These are phyloP conservation scores for Gossypioides kirkii DNA, from an alignment of 345 rosid genomes.

Conservation along the genomic window DNA sequence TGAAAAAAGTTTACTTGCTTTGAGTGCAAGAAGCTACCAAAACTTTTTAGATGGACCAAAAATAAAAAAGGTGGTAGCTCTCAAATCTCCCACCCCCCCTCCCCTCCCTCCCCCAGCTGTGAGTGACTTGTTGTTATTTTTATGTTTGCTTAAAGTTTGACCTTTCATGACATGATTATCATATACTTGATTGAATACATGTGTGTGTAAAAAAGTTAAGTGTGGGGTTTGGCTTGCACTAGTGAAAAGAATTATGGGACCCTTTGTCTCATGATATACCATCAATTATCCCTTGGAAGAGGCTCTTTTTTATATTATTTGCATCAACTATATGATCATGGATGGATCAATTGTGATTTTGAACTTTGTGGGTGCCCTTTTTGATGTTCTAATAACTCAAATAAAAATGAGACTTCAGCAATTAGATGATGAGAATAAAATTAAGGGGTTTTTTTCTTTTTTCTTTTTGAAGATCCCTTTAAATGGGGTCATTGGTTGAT, in stretches of 20 bases:
- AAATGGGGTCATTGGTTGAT: conserved; percentile 23
- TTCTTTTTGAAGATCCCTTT: conserved; percentile 10
- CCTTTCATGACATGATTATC: conserved; percentile 40
- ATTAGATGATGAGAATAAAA: conserved; percentile 10
- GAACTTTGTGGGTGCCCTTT: conserved; percentile 20
- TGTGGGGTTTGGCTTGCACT: conserved; percentile 64
- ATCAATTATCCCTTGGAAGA: conserved; percentile 33
- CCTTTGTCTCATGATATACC: conserved; percentile 52
- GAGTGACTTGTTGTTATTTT: conserved; percentile 26
- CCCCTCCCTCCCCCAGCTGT: conserved; percentile 36
- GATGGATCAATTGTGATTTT: conserved; percentile 27
- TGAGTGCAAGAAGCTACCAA: conserved; percentile 71
- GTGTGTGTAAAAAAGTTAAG: conserved; percentile 26
- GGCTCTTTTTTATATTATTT: background rate
- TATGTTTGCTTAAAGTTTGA: conserved; percentile 69
- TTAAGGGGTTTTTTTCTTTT: too few species aligned
- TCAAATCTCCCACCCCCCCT: conserved; percentile 15
- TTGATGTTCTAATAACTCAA: conserved; percentile 19
- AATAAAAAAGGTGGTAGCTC: conserved; percentile 18
- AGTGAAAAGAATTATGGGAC: conserved; percentile 49
- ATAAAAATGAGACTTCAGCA: conserved; percentile 16
- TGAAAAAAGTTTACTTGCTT: conserved; percentile 47
- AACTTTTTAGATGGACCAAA: conserved; percentile 22
- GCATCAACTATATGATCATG: conserved; percentile 19
- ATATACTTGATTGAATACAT: conserved; percentile 2